These are phyloP conservation scores for Heterobasidion irregulare DNA, from an alignment of 1,284 basidiomycete genomes.

Conservation along the genomic window DNA sequence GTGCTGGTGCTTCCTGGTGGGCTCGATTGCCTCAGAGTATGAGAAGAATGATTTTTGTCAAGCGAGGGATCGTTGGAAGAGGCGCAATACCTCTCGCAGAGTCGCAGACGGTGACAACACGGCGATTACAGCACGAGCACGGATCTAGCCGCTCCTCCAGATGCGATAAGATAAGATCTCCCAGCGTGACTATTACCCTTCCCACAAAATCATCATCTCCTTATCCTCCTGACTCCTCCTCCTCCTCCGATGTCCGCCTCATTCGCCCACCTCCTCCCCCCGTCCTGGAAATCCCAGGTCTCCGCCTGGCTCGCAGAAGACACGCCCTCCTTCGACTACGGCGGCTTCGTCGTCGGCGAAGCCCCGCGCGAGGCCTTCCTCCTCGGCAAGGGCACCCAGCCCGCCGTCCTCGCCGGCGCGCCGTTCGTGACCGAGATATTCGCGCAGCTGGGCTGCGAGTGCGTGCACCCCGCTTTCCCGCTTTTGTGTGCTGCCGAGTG, in stretches of 20 bases:
- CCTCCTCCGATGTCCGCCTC: conserved; percentile 7
- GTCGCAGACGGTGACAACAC: neutral
- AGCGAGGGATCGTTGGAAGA: neutral
- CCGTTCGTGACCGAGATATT: conserved; percentile 98
- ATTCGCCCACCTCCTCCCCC: conserved; percentile 76
- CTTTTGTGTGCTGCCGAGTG: neutral
- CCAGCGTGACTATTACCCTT: too few species aligned
- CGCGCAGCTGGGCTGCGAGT: conserved; percentile 84
- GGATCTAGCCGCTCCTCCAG: too few species aligned
- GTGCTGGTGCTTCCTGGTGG: neutral
- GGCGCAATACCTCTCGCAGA: neutral
- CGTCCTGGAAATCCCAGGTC: conserved; percentile 84
- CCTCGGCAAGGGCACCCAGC: conserved; percentile 72
- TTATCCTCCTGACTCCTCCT: neutral
- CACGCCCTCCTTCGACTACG: conserved; percentile 95
- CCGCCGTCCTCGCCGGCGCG: conserved; percentile 86
- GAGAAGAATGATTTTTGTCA: too few species aligned
- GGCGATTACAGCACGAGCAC: too few species aligned
- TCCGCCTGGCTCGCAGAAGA: conserved; percentile 88
- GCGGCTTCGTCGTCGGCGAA: conserved; percentile 96
- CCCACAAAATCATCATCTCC: too few species aligned
- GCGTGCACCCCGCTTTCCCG: conserved; percentile 24
- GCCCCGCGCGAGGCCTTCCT: conserved; percentile 81
- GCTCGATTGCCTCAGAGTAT: too few species aligned
- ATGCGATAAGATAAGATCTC: too few species aligned